Conservation (phyloP, 371 early-diverging fungal species). For the Capillidium heterosporum region DNA sequence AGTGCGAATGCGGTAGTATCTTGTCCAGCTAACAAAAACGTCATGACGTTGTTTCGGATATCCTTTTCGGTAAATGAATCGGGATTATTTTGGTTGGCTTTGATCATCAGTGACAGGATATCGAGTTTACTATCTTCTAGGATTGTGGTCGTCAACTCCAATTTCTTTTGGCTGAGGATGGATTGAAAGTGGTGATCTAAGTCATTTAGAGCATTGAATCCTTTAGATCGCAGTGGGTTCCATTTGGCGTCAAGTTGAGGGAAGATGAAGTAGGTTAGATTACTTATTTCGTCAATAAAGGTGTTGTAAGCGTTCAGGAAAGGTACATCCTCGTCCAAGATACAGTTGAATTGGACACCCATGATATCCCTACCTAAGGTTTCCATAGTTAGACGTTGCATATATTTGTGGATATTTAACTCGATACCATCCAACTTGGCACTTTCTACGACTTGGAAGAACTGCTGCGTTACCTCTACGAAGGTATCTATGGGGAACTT, state of each 20-base stretch:
- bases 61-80: not conserved
- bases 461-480: not conserved
- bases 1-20: slow-evolving; percentile 2
- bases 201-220: not conserved
- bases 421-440: slow-evolving; percentile 23
- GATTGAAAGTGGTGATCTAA: not conserved
- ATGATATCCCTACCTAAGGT: not conserved
- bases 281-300: not conserved
- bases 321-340: not conserved
- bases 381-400: slow-evolving; percentile 3
- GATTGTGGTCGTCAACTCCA: too few relatives aligned
- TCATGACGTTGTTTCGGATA: not conserved
- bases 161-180: not conserved
- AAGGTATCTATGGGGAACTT: not conserved
- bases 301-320: not conserved
- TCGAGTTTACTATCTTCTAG: not conserved
- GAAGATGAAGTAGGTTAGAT: not conserved
- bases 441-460: slow-evolving; percentile 3
- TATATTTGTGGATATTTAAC: not conserved
- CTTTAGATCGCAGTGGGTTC: not conserved
- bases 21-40: slow-evolving; percentile 2
- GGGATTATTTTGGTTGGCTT: not conserved
- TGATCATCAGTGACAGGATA: not conserved
- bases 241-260: not conserved
- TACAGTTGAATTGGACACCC: not conserved